Base-by-base conservation (phyloP, 306 rosid species). In the Astragalus membranaceus region DNA sequence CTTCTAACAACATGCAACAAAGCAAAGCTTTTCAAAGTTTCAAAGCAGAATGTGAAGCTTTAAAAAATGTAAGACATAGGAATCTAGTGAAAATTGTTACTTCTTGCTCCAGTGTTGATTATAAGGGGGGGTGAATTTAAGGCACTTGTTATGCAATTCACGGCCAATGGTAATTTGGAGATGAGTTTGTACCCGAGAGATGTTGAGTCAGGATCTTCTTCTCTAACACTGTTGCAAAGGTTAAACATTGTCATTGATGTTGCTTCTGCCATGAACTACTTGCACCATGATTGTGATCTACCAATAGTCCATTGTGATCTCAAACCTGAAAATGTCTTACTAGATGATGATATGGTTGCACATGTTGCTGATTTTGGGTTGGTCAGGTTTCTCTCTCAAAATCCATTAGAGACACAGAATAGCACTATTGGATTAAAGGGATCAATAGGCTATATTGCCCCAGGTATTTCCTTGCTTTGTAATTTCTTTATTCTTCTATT, bases 321-420 rank as follows among this genome's bases (percentile, higher is more conserved):
- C 51, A 83, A 83, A 65, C 87, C 87, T 4, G 80, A 16, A 8
- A 83, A 83, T 76, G 69, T 79, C 2, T 57, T 83, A 0, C 56
- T 79, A 35, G 84, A 80, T 35, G 85, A 83, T 51, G 26, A 77
- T n/a, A 80, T 80, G 80, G 69, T 62, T 10, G 85, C 82, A 41
- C 87, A 83, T 80, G 75, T 83, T 1, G 85, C 70, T 17, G 87
- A 83, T 67, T 83, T 83, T 73, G 85, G 87, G 59, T 77, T 80
- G 48, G 84, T 82, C 4, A 80, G 78, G 74, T 20, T 83, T 69
- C 66, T 80, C 17, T 52, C 72, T 52, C 80, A 59, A 56, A 65
- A 58, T 70, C 6, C 78, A 43, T 16, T 58, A 16, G 64, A 77
- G 8, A 69, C 41, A n/a, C 60, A 74, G 5, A 77, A 56, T 20